Evolutionary conservation across 768 basidiomycete species (phyloP).

Genomic region (Naganishia randhawae): DNA sequence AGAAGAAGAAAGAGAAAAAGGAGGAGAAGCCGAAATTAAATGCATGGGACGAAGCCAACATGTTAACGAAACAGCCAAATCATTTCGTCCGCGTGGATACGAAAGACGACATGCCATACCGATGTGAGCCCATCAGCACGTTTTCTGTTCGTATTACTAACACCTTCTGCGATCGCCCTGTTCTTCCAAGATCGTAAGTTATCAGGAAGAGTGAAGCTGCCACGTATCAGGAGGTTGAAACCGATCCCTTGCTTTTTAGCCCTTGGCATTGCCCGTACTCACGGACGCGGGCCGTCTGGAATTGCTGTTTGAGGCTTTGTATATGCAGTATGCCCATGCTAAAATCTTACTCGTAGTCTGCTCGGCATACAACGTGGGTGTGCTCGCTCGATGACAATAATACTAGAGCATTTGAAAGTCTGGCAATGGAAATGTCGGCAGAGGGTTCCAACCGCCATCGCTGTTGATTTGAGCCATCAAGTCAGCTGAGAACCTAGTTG

Average conservation of each 20-base stretch:
- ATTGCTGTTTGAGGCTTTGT: background rate
- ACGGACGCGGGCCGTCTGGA: background rate
- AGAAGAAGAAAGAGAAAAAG: slow-evolving; percentile 2
- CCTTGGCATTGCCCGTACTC: background rate
- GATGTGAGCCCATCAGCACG: background rate
- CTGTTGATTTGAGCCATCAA: slow-evolving; percentile 27
- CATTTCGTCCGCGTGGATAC: slow-evolving; percentile 23
- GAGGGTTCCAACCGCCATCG: slow-evolving; percentile 20
- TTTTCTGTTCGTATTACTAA: background rate
- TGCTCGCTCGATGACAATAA: background rate
- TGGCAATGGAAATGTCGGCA: slow-evolving; percentile 15
- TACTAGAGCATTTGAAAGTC: slow-evolving; percentile 19
- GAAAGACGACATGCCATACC: slow-evolving; percentile 15
- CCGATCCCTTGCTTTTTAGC: background rate
- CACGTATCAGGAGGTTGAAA: background rate
- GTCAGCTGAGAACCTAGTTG: slow-evolving; percentile 29
- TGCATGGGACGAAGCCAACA: slow-evolving; percentile 20
- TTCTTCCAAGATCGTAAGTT: slow-evolving; percentile 4
- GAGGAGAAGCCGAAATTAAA: slow-evolving; percentile 14
- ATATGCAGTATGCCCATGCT: background rate
- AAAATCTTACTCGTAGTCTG: background rate
- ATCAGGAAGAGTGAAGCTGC: no score
- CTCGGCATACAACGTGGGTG: background rate
- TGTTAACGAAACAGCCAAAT: slow-evolving; percentile 21
- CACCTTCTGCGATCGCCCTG: background rate